These are phyloP conservation scores for Eleusine coracana DNA, from an alignment of 176 grass and related monocot genomes.

Conservation along the genomic window DNA sequence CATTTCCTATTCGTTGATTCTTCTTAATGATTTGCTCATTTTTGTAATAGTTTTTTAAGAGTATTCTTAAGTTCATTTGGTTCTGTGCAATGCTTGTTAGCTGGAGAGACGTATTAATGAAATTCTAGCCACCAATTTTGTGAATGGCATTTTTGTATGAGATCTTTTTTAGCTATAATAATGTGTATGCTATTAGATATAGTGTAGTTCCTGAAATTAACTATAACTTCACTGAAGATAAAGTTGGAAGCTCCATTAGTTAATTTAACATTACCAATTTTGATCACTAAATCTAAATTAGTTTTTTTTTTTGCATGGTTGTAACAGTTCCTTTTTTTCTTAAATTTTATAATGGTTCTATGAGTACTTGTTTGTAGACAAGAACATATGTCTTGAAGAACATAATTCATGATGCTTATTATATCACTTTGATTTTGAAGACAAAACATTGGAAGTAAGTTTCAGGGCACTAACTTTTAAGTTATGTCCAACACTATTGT, in stretches of 20 bases:
- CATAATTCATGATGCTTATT: background rate
- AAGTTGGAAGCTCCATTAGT: background rate
- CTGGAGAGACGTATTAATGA: slow-evolving; percentile 39
- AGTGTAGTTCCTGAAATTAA: background rate
- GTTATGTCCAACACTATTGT: slow-evolving; percentile 10
- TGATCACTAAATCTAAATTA: background rate
- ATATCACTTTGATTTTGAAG: background rate
- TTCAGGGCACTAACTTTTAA: background rate
- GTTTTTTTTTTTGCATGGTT: background rate
- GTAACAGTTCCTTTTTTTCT: background rate
- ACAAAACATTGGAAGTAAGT: background rate
- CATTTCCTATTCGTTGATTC: slow-evolving; percentile 29
- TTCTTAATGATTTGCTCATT: background rate
- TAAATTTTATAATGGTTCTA: background rate
- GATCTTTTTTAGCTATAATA: background rate
- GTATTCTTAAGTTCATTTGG: background rate
- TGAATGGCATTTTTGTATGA: background rate
- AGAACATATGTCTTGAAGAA: background rate
- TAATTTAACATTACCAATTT: slow-evolving; percentile 1
- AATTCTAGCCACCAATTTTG: slow-evolving; percentile 22
- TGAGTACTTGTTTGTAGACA: background rate
- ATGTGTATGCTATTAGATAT: background rate
- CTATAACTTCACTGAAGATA: background rate
- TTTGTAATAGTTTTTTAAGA: background rate
- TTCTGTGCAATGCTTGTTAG: background rate